Conservation (phyloP, 2,329 filamentous ascomycete genomes). For the Nannizzia gypsea region DNA sequence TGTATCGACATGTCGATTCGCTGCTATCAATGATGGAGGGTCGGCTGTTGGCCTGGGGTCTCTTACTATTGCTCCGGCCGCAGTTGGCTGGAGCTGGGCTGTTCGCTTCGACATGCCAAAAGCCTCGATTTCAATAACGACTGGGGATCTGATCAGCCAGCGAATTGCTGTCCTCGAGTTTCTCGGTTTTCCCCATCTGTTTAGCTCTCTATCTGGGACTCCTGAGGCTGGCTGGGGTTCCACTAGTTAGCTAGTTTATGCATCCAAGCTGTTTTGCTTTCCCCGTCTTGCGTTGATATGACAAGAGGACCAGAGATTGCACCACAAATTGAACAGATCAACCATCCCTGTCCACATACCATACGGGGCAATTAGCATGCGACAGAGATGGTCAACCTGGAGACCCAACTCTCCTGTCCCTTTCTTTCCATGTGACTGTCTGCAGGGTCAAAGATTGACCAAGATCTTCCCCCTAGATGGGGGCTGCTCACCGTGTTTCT, state of each 20-base stretch:
- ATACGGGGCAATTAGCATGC: neutral
- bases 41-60: neutral
- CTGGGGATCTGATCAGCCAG: neutral
- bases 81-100: neutral
- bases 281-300: neutral
- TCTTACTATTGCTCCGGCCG: no score
- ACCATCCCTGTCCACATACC: neutral
- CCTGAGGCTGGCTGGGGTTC: neutral
- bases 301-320: neutral
- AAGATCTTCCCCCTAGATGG: neutral
- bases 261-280: neutral
- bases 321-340: neutral
- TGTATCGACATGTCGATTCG: neutral
- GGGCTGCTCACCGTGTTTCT: neutral
- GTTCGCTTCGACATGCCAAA: neutral
- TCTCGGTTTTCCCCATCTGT: neutral
- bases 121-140: neutral
- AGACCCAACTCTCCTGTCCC: neutral
- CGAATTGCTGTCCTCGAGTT: neutral
- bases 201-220: neutral
- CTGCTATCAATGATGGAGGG: neutral
- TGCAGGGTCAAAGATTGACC: neutral
- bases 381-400: neutral
- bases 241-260: neutral
- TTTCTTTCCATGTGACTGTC: neutral